Conservation (phyloP, 73 alveolate genomes). For the Tetrahymena malaccensis region DNA sequence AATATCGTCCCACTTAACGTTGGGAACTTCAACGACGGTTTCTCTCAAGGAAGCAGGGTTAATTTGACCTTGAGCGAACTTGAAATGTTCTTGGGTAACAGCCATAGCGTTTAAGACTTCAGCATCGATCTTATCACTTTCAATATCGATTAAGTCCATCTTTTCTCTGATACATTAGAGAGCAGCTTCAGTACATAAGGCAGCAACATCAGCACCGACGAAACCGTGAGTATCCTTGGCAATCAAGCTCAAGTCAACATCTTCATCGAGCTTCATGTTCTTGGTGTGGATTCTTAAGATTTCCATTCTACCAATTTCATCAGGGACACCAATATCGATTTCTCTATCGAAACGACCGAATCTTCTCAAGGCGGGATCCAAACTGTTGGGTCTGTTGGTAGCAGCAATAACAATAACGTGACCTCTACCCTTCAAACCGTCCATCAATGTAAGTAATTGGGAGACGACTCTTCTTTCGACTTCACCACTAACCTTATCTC, state of each 20-base stretch:
- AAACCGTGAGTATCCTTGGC: slow-evolving; percentile 88
- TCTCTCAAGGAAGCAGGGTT: slow-evolving; percentile 75
- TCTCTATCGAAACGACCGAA: slow-evolving; percentile 95
- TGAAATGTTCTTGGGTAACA: slow-evolving; percentile 93
- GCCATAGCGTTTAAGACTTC: slow-evolving; percentile 89
- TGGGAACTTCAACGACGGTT: slow-evolving; percentile 92
- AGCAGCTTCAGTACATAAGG: slow-evolving; percentile 55
- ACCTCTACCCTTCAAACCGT: slow-evolving; percentile 91
- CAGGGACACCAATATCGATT: slow-evolving; percentile 97
- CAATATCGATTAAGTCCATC: slow-evolving; percentile 96
- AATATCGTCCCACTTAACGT: slow-evolving; percentile 96
- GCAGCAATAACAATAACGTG: slow-evolving; percentile 93
- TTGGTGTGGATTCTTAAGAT: slow-evolving; percentile 85
- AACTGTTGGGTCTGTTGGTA: slow-evolving; percentile 95
- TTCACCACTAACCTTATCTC: slow-evolving; percentile 93
- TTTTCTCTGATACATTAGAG: slow-evolving; percentile 93
- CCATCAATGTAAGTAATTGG: slow-evolving; percentile 94
- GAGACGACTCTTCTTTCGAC: slow-evolving; percentile 96
- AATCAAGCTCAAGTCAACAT: slow-evolving; percentile 87
- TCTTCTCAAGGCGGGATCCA: slow-evolving; percentile 96
- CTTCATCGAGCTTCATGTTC: slow-evolving; percentile 93
- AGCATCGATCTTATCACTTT: slow-evolving; percentile 91
- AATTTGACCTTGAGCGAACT: slow-evolving; percentile 84
- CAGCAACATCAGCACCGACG: slow-evolving; percentile 55
- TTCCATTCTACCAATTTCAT: slow-evolving; percentile 85